Evolutionary conservation across 2,329 filamentous ascomycete species (phyloP).

Genomic region (Plectosphaerella cucumerina): DNA sequence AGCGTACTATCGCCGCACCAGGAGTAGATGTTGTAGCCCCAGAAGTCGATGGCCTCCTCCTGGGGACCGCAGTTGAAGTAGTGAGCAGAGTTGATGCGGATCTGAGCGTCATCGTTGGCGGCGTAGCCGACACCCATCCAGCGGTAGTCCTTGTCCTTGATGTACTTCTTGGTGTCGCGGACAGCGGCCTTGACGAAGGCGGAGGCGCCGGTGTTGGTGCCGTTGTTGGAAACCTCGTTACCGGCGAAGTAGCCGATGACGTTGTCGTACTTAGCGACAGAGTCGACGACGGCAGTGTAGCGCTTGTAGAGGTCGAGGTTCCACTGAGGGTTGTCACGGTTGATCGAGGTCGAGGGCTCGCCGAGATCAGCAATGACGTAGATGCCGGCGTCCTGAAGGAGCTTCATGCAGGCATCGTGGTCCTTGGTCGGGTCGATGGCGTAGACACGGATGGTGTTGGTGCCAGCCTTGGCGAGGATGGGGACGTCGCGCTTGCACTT

Average conservation of each 20-base stretch:
- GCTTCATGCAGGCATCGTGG: constrained; percentile 80
- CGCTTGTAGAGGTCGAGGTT: constrained; percentile 71
- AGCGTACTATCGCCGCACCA: constrained; percentile 91
- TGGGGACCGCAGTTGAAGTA: constrained; percentile 90
- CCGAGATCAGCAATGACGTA: constrained; percentile 92
- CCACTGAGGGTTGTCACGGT: constrained; percentile 76
- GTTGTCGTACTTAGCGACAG: constrained; percentile 79
- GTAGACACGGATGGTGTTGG: constrained; percentile 94
- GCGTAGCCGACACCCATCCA: constrained; percentile 89
- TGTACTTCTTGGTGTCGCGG: constrained; percentile 92
- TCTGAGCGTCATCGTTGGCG: constrained; percentile 84
- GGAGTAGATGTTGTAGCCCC: constrained; percentile 99
- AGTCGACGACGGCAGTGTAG: constrained; percentile 81
- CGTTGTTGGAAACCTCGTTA: constrained; percentile 91
- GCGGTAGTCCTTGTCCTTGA: constrained; percentile 74
- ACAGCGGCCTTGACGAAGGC: constrained; percentile 97
- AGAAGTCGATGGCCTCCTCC: constrained; percentile 79
- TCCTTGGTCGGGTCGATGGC: constrained; percentile 76
- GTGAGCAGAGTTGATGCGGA: constrained; percentile 75
- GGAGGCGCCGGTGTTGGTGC: constrained; percentile 83
- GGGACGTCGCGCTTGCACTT: constrained; percentile 83
- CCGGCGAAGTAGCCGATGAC: constrained; percentile 96
- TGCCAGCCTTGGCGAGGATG: constrained; percentile 70
- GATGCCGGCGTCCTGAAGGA: constrained; percentile 81
- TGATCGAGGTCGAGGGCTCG: constrained; percentile 78